phyloP scores from a whole-genome alignment of 306 rosid species.

The Vigna angularis region DNA sequence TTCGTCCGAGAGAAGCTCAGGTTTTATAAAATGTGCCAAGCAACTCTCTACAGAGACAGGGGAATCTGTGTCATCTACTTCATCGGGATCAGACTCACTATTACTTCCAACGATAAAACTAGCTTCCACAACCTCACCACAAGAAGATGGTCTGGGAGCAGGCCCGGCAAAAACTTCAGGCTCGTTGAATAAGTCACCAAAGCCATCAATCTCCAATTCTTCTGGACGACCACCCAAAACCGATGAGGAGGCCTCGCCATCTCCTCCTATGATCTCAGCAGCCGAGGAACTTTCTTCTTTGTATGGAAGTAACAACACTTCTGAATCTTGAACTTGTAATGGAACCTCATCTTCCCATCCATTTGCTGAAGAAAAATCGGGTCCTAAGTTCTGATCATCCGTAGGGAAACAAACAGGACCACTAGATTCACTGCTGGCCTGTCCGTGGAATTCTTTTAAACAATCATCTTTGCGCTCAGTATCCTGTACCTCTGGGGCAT shows the following conservation, averaged over 20 bases:
- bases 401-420: constrained; percentile 42
- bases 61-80: constrained; percentile 89
- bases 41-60: constrained; percentile 94
- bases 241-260: constrained; percentile 69
- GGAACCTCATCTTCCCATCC: constrained; percentile 79
- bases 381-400: constrained; percentile 48
- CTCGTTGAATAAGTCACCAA: constrained; percentile 86
- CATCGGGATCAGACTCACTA: constrained; percentile 95
- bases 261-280: constrained; percentile 53
- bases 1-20: constrained; percentile 87
- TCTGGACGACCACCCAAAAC: constrained; percentile 64
- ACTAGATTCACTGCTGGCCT: constrained; percentile 53
- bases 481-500: constrained; percentile 51
- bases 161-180: constrained; percentile 82
- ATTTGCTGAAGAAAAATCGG: constrained; percentile 55
- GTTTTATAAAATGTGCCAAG: constrained; percentile 83
- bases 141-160: constrained; percentile 63
- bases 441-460: constrained; percentile 47
- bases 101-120: constrained; percentile 55
- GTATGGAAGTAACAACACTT: constrained; percentile 81
- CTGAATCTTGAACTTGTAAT: constrained; percentile 72
- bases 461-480: constrained; percentile 46
- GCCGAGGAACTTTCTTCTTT: constrained; percentile 63
- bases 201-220: constrained; percentile 71
- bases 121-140: constrained; percentile 57